Percentiles rank a stretch among this genome's conserved stretches.
phyloP scores from a whole-genome alignment of 306 rosid genomes.

The Urtica urens region DNA sequence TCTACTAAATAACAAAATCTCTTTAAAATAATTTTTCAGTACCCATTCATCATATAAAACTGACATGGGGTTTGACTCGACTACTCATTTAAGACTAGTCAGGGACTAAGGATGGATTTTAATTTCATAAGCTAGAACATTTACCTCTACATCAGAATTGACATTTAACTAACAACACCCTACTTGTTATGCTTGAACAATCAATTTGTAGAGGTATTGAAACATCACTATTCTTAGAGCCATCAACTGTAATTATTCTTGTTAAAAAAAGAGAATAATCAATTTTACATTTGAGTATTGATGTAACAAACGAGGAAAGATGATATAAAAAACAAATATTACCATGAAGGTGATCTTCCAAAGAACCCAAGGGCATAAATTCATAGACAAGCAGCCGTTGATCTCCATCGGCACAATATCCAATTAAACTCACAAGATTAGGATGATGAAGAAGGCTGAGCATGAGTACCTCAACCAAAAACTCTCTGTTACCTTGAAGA shows the following conservation, averaged over 20 bases:
- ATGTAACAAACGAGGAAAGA: conserved; percentile 2
- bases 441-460: conserved; percentile 86
- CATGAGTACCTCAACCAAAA: conserved; percentile 91
- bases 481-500: conserved; percentile 89
- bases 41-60: neutral
- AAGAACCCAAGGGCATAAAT: conserved; percentile 68
- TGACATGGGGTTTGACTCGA: neutral
- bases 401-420: conserved; percentile 91
- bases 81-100: no score
- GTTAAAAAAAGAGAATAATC: no score
- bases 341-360: conserved; percentile 92
- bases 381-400: conserved; percentile 93
- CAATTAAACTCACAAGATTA: conserved; percentile 73
- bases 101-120: no score
- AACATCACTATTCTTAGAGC: conserved; percentile 1
- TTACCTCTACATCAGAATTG: neutral
- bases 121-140: no score
- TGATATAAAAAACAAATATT: conserved; percentile 9
- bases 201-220: neutral
- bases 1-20: neutral
- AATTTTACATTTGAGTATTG: no score
- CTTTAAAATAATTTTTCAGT: neutral
- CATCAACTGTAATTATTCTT: no score
- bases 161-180: neutral
- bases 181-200: neutral